These are phyloP conservation scores for Sideroxylon spinosum DNA, from an alignment of 179 eudicot species.

Conservation along the genomic window DNA sequence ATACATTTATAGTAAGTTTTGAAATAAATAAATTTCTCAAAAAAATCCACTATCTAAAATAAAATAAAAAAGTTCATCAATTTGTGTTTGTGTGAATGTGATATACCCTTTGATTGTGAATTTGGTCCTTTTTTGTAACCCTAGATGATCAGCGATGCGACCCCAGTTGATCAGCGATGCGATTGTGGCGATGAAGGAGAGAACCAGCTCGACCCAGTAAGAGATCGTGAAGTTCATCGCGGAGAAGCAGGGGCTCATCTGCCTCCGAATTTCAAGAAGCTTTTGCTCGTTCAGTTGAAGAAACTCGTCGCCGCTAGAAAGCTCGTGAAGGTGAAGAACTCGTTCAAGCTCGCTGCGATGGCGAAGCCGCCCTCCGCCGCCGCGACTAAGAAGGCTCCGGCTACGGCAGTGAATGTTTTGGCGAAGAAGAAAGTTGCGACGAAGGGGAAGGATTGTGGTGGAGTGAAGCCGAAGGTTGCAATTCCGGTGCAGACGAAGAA, in stretches of 20 bases:
- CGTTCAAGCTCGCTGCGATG: slow-evolving; percentile 33
- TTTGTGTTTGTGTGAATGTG: background rate
- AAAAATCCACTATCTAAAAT: no score
- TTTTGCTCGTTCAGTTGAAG: slow-evolving; percentile 32
- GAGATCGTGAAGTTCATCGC: slow-evolving; percentile 43
- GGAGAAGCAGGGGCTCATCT: slow-evolving; percentile 36
- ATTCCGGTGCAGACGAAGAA: slow-evolving; percentile 19
- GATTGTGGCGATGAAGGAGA: slow-evolving; percentile 38
- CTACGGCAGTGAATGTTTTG: slow-evolving; percentile 9
- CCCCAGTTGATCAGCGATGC: slow-evolving; percentile 41
- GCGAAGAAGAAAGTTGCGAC: slow-evolving; percentile 12
- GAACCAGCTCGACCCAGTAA: slow-evolving; percentile 40
- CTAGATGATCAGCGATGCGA: no score
- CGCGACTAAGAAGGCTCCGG: background rate
- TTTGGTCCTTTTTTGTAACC: background rate
- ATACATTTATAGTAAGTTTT: no score
- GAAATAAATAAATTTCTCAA: no score
- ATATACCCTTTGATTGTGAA: background rate
- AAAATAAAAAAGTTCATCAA: no score
- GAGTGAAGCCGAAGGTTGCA: background rate
- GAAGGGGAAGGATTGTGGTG: slow-evolving; percentile 16
- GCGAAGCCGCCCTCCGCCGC: slow-evolving; percentile 3
- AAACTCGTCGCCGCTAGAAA: slow-evolving; percentile 30
- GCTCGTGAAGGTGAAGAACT: slow-evolving; percentile 42
- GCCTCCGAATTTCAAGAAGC: slow-evolving; percentile 37